Evolutionary conservation across 768 basidiomycete genomes (phyloP), one percentile per base, ranked within the genome.

Genomic region (Auriscalpium orientale): DNA sequence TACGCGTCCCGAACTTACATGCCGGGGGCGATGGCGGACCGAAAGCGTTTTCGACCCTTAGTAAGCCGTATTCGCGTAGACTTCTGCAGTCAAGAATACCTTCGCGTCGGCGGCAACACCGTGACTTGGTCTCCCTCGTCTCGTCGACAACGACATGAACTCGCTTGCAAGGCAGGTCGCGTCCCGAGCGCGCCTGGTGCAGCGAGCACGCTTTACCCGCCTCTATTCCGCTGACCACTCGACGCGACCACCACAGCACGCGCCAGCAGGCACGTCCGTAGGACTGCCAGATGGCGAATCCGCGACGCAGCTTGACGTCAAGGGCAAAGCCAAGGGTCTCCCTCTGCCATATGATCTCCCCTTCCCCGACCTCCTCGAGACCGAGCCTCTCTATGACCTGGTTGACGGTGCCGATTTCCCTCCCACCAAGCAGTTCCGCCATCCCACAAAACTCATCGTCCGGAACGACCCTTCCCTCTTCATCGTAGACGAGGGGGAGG

Each of bases 401-500:
- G 77, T 80, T 40, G 77, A 85, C 52, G 72, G 76, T 51, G 62
- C 72, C 40, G 79, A 78, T 20, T 73, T 85, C 62, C 78, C 80
- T 16, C 79, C 85, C 1, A 73, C 74, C 21, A 66, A 74, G 55
- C 71, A 74, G n/a, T 74, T 67, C 15, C 83, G 78, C 1, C 84
- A 75, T 69, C 74, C 78, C 59, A 84, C 83, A 68, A 78, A 79
- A 34, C 79, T 89, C 68, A 73, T 82, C 58, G 66, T 87, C 51
- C 84, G 86, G 53, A 89, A 89, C 65, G 81, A 87, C 71, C 73
- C 79, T n/a, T 83, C 85, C 55, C 79, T 87, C 57, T 84, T 88
- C 71, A 70, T 75, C 64, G 66, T 57, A 15, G 58, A 63, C 20
- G 65, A 61, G 6, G 67, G 72, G 49, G 68, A 67, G 13, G 67